Base-by-base conservation (phyloP, 768 basidiomycete species). In the Amanita inopinata region DNA sequence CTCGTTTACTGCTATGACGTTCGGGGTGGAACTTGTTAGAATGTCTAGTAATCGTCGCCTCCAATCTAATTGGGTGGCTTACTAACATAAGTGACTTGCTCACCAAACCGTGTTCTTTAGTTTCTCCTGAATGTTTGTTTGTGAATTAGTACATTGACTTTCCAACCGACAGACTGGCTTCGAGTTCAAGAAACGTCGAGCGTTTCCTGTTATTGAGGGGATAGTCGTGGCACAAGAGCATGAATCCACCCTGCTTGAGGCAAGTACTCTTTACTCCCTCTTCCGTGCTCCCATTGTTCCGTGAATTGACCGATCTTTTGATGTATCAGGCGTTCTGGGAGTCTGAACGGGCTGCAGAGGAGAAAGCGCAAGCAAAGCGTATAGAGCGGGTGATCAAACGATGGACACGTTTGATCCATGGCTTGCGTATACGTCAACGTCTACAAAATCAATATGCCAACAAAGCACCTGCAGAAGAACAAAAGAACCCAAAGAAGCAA, bases 161-260 rank as follows among this genome's bases (percentile, higher is more conserved):
- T 33, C n/a, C 5, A 6, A 33, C 27, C 41, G 34, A 12, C 45
- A 97, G 93, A 90, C 81, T 45, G 86, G 92, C 10, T 99, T 98
- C 59, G 94, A 97, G 60, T 99, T 98, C 66, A 89, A 80, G 56
- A 92, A 93, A 59, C 81, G 87, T 23, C 74, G 83, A 38, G 94
- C 96, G 0, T 76, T 77, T 46, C 94, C 94, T 3, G 67, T 89
- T 46, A 65, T 94, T 23, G 75, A 80, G 40, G 94, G 94, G 8
- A 71, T 99, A 2, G 91, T 98, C 19, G 70, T 90, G 19, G 88
- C 93, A 11, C 69, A 69, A 28, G 91, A 93, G 59, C 76, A 88
- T 49, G 84, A 90, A 56, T 64, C 67, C 1, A 57, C 70, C 3
- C 55, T 97, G 11, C 60, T 92, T 19, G 87, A 94, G 66, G 93